Evolutionary conservation across 495 filamentous ascomycete genomes (phyloP).

Genomic region (Xylaria scruposa): DNA sequence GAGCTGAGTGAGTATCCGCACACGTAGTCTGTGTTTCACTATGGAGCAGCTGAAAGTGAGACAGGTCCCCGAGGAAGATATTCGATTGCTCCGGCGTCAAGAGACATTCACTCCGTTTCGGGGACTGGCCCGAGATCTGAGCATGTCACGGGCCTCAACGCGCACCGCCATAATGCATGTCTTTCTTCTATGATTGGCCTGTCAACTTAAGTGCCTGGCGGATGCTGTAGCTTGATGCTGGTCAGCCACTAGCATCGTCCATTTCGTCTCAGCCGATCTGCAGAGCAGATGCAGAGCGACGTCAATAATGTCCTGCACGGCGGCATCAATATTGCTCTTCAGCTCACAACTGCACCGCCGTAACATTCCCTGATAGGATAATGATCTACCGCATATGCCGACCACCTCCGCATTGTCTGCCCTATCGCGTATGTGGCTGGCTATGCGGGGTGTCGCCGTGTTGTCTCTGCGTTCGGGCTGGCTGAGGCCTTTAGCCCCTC

Average conservation of each 20-base stretch:
- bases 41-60: constrained; percentile 7
- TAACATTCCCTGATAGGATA: constrained; percentile 2
- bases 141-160: not conserved
- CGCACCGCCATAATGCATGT: not conserved
- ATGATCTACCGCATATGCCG: not conserved
- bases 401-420: too few species aligned
- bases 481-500: not conserved
- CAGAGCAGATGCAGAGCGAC: constrained; percentile 3
- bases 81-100: not conserved
- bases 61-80: not conserved
- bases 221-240: not conserved
- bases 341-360: constrained; percentile 6
- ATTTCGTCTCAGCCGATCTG: not conserved
- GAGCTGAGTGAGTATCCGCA: not conserved
- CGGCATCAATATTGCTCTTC: constrained; percentile 12
- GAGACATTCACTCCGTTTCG: not conserved
- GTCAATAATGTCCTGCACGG: constrained; percentile 14
- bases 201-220: not conserved
- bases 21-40: not conserved
- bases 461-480: not conserved
- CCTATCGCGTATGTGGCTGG: not conserved
- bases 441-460: not conserved
- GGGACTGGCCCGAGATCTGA: not conserved
- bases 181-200: not conserved
- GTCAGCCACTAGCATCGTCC: not conserved